Base-by-base conservation (phyloP, 2,329 filamentous ascomycete species). In the Phoma sp. region DNA sequence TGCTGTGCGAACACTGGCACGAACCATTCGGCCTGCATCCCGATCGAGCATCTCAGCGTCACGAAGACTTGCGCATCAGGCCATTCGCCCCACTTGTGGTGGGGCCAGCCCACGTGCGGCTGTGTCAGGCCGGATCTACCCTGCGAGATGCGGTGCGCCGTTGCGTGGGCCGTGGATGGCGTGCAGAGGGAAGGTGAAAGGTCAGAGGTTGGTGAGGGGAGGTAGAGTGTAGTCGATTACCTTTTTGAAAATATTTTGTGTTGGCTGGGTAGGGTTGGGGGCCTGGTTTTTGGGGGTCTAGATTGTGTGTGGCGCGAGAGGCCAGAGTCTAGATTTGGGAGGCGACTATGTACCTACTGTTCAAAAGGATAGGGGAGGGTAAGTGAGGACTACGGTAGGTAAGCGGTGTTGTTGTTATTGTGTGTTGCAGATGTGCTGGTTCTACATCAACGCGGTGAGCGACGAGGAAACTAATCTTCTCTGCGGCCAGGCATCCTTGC, bases 81-180 rank as follows among this genome's bases (percentile, higher is more conserved):
- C 32, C 32, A 35, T 35, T n/a, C n/a, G 32, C 5, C n/a, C 32
- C 32, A 17, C 15, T 12, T 17, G 9, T 1, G 15, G 32, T 17
- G 32, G 32, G 15, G n/a, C 6, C 12, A 13, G 29, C 9, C 32
- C 32, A 35, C 32, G 36, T 38, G 17, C 21, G 36, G 21, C 17
- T 17, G 17, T 13, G 19, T 38, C 21, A 21, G 24, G 38, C 38
- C 38, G 22, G 22, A 45, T 51, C 48, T 51, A 51, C 40, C 48
- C 48, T 51, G 43, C 35, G 17, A 17, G 17, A 17, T 17, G 17
- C 17, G 17, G 17, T 17, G 17, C 17, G 25, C 5, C 8, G 25
- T 25, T 25, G 25, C 25, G 25, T 8, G 25, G 25, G 25, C 8
- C 6, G 25, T 5, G 2, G 7, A 9, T 13, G 29, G 10, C 12